A percentile compares a stretch with the other conserved stretches of the same genome.
Conservation (phyloP, 768 basidiomycete genomes). For the Auriscalpium orientale region DNA sequence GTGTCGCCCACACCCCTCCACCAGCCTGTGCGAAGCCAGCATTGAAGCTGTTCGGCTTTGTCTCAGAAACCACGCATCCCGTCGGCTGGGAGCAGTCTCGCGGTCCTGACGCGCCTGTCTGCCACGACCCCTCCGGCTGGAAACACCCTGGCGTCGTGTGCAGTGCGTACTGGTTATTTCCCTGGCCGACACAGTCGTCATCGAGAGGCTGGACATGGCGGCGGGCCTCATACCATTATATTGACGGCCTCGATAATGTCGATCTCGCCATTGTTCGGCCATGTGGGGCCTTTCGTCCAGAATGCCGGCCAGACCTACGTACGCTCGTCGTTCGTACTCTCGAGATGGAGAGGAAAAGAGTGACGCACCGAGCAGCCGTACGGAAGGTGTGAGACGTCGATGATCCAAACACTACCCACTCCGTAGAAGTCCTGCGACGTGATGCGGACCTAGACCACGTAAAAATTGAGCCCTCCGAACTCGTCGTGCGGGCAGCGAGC, state of each 20-base stretch:
- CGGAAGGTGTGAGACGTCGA: constrained; percentile 41
- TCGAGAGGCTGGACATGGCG: background rate
- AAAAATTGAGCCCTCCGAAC: constrained; percentile 1
- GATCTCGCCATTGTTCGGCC: constrained; percentile 37
- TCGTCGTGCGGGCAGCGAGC: constrained; percentile 6
- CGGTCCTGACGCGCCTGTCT: constrained; percentile 28
- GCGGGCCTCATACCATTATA: constrained; percentile 1
- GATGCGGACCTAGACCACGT: constrained; percentile 33
- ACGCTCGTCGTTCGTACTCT: constrained; percentile 5
- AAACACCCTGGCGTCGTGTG: constrained; percentile 38
- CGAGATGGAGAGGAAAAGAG: background rate
- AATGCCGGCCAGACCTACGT: constrained; percentile 33
- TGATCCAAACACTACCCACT: constrained; percentile 38
- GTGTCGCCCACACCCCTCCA: constrained; percentile 64
- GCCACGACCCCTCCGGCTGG: constrained; percentile 20
- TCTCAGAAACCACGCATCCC: constrained; percentile 30
- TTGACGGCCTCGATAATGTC: constrained; percentile 49
- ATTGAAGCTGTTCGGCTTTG: constrained; percentile 32
- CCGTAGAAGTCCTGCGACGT: constrained; percentile 36
- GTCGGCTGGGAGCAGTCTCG: constrained; percentile 26
- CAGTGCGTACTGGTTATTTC: constrained; percentile 47
- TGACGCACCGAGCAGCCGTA: constrained; percentile 50
- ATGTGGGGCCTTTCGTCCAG: constrained; percentile 28
- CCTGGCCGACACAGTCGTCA: background rate
- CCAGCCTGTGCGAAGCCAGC: constrained; percentile 38